phyloP scores from a whole-genome alignment of 2,329 filamentous ascomycete species.

The Sarocladiaceae sp. region DNA sequence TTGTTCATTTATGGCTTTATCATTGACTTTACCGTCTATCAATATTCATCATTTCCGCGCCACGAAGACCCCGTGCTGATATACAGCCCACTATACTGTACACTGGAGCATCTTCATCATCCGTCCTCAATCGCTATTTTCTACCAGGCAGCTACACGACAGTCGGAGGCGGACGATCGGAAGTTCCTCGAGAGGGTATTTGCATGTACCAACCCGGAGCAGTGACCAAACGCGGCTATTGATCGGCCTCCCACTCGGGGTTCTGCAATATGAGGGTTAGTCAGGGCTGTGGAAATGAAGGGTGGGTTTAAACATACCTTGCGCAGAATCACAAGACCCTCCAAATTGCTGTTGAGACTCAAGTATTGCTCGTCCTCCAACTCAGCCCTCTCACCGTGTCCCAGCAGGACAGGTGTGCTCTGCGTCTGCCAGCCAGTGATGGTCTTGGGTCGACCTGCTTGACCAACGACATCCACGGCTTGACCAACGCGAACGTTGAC shows the following conservation, averaged over 20 bases:
- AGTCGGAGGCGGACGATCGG: too few relatives aligned
- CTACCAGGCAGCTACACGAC: too few relatives aligned
- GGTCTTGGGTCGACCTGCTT: constrained; percentile 95
- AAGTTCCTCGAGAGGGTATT: too few relatives aligned
- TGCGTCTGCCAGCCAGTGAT: constrained; percentile 99
- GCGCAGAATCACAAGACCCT: constrained; percentile 91
- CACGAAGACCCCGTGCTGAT: neutral
- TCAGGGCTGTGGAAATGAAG: neutral
- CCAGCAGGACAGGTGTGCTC: constrained; percentile 92
- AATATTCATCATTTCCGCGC: constrained; percentile 6
- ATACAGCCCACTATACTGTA: constrained; percentile 1
- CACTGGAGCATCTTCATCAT: neutral
- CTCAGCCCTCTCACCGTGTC: constrained; percentile 94
- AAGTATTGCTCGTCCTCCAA: constrained; percentile 98
- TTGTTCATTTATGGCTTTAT: neutral
- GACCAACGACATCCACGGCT: constrained; percentile 95
- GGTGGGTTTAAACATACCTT: constrained; percentile 59
- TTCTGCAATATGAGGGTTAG: constrained; percentile 25
- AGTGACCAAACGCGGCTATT: constrained; percentile 27
- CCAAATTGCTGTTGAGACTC: constrained; percentile 82
- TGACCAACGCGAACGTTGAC: constrained; percentile 97
- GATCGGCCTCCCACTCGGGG: constrained; percentile 34
- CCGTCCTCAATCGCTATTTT: too few relatives aligned
- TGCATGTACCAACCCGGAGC: too few relatives aligned
- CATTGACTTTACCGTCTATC: constrained; percentile 9